These are phyloP conservation scores for Penicillium palitans DNA, from an alignment of 2,329 filamentous ascomycete species.

Conservation along the genomic window DNA sequence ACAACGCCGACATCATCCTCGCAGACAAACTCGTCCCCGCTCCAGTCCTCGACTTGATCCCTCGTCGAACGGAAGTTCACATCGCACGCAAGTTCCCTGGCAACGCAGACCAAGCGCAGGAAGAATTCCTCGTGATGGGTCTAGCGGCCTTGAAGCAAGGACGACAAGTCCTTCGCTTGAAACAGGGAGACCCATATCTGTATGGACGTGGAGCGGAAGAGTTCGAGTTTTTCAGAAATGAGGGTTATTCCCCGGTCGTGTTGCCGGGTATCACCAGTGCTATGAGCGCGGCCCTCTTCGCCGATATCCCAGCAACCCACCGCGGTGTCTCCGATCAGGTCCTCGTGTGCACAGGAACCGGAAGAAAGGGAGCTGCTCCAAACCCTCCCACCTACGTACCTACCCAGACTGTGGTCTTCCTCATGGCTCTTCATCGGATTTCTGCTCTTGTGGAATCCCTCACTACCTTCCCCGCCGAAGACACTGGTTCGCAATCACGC, in stretches of 20 bases:
- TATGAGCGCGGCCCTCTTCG: constrained; percentile 82
- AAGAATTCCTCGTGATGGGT: constrained; percentile 80
- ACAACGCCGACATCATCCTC: constrained; percentile 50
- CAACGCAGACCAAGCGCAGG: constrained; percentile 89
- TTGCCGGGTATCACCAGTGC: constrained; percentile 90
- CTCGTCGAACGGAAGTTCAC: constrained; percentile 80
- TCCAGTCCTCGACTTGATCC: constrained; percentile 83
- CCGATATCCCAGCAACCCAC: constrained; percentile 83
- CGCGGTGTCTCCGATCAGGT: constrained; percentile 88
- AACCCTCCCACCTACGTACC: constrained; percentile 75
- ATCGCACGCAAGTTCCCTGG: constrained; percentile 98
- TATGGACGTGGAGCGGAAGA: constrained; percentile 96
- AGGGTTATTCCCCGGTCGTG: constrained; percentile 70
- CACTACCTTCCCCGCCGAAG: constrained; percentile 40
- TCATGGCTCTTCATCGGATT: constrained; percentile 93
- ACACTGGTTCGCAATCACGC: constrained; percentile 28
- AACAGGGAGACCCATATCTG: constrained; percentile 95
- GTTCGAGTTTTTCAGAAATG: constrained; percentile 73
- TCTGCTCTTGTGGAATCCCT: constrained; percentile 71
- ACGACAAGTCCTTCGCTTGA: constrained; percentile 80
- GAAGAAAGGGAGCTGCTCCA: constrained; percentile 80
- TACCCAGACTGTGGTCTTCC: constrained; percentile 81
- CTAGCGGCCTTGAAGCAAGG: constrained; percentile 68
- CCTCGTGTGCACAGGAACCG: constrained; percentile 93
- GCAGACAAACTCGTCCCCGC: constrained; percentile 64